phyloP scores from a whole-genome alignment of 352 stramenopile genomes.

The Globisporangium abappressorium region DNA sequence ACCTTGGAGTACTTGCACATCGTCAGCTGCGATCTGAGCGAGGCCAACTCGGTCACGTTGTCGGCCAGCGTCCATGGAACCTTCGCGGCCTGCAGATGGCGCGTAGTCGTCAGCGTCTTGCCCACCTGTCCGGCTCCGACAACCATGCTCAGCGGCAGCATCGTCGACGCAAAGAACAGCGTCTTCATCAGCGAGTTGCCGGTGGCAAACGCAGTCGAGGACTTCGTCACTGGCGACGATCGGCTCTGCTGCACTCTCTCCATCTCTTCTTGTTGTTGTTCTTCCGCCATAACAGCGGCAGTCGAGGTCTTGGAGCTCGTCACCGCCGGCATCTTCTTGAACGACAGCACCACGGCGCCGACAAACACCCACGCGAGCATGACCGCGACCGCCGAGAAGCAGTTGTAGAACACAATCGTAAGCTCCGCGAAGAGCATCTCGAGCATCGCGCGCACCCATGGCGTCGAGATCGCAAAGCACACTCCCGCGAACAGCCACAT shows the following conservation, averaged over 20 bases:
- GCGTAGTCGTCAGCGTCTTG: slow-evolving; percentile 15
- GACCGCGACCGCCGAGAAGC: slow-evolving; percentile 10
- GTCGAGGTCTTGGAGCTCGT: background rate
- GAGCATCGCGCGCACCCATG: slow-evolving; percentile 15
- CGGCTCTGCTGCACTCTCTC: background rate
- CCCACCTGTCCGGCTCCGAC: slow-evolving; percentile 8
- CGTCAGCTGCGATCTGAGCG: slow-evolving; percentile 34
- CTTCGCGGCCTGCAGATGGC: slow-evolving; percentile 10
- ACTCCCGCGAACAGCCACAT: slow-evolving; percentile 26
- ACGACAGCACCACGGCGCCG: slow-evolving; percentile 10
- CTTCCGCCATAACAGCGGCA: background rate
- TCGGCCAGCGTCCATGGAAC: slow-evolving; percentile 41
- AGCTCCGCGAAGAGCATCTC: slow-evolving; percentile 25
- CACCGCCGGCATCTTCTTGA: background rate
- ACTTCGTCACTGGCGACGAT: background rate
- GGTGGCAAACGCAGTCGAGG: slow-evolving; percentile 10
- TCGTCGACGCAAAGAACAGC: slow-evolving; percentile 19
- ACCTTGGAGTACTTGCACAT: slow-evolving; percentile 66
- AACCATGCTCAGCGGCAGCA: slow-evolving; percentile 15
- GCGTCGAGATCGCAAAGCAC: slow-evolving; percentile 23
- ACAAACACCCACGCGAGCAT: slow-evolving; percentile 12
- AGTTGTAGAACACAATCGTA: slow-evolving; percentile 24
- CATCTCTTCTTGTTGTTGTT: slow-evolving; percentile 1
- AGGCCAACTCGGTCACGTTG: slow-evolving; percentile 31
- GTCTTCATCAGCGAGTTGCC: slow-evolving; percentile 18